These are phyloP conservation scores for Guadua angustifolia DNA, from an alignment of 176 grass and related monocot species.

Conservation along the genomic window DNA sequence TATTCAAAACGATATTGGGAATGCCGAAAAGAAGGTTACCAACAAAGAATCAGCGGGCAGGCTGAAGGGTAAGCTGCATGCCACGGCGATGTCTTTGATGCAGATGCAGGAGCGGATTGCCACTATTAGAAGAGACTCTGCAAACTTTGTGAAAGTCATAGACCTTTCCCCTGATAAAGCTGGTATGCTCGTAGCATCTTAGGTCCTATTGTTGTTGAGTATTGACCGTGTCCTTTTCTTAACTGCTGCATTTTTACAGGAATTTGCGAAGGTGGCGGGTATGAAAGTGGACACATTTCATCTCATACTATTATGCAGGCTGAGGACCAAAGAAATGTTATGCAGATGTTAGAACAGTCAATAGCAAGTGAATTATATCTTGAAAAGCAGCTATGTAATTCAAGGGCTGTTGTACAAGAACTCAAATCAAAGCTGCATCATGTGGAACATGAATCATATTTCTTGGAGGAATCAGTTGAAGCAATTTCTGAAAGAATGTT, in stretches of 20 bases:
- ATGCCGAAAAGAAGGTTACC: constrained; percentile 13
- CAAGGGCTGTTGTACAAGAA: constrained; percentile 48
- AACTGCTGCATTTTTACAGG: constrained; percentile 43
- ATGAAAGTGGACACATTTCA: constrained; percentile 55
- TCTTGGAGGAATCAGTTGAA: constrained; percentile 64
- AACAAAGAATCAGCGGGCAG: constrained; percentile 30
- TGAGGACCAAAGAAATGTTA: constrained; percentile 53
- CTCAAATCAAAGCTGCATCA: constrained; percentile 56
- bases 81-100: constrained; percentile 48
- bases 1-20: constrained; percentile 49
- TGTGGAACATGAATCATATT: constrained; percentile 54
- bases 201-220: neutral
- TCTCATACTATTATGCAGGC: constrained; percentile 42
- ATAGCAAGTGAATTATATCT: constrained; percentile 72
- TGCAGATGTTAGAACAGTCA: constrained; percentile 79
- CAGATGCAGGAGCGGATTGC: constrained; percentile 51
- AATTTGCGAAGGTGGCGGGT: constrained; percentile 30
- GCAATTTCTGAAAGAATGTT: constrained; percentile 55
- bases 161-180: constrained; percentile 42
- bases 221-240: neutral
- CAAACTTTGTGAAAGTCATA: constrained; percentile 48
- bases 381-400: constrained; percentile 56
- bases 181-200: constrained; percentile 45
- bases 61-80: constrained; percentile 47
- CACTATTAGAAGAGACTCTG: constrained; percentile 47